Percentiles rank a stretch among this genome's conserved stretches.
These are phyloP conservation scores for Acephala macrosclerotiorum DNA, from an alignment of 2,329 filamentous ascomycete species.

Conservation along the genomic window DNA sequence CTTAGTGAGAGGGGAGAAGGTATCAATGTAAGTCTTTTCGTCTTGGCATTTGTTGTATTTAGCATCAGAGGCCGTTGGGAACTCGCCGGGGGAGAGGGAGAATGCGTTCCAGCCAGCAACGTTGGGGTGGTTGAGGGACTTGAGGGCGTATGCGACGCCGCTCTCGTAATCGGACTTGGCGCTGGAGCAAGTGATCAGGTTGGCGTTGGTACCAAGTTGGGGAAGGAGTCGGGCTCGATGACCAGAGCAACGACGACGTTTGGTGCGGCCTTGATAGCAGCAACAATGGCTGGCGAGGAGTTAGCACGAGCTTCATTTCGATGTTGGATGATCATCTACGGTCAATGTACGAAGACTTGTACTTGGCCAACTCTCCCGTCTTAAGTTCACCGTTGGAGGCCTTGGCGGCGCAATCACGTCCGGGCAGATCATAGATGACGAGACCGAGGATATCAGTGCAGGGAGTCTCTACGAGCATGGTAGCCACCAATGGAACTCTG, in stretches of 20 bases:
- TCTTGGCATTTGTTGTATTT: slow-evolving; percentile 56
- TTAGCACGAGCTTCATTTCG: slow-evolving; percentile 49
- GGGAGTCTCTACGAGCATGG: slow-evolving; percentile 53
- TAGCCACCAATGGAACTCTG: slow-evolving; percentile 55
- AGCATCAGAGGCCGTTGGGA: slow-evolving; percentile 51
- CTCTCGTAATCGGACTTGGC: slow-evolving; percentile 58
- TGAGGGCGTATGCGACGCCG: slow-evolving; percentile 59
- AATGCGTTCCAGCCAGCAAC: slow-evolving; percentile 64
- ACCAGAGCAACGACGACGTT: slow-evolving; percentile 39
- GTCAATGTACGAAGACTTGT: slow-evolving; percentile 61
- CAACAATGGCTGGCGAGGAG: slow-evolving; percentile 49
- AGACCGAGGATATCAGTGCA: slow-evolving; percentile 54
- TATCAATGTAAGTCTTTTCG: slow-evolving; percentile 49
- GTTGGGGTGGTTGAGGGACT: slow-evolving; percentile 60
- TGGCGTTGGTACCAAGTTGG: slow-evolving; percentile 65
- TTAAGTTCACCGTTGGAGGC: slow-evolving; percentile 65
- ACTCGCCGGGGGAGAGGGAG: slow-evolving; percentile 37
- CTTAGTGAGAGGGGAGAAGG: slow-evolving; percentile 47
- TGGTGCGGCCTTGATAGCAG: slow-evolving; percentile 34
- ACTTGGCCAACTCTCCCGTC: slow-evolving; percentile 58
- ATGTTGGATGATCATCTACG: slow-evolving; percentile 50
- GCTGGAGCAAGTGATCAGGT: slow-evolving; percentile 56
- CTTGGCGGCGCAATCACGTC: slow-evolving; percentile 63
- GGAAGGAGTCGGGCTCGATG: slow-evolving; percentile 63
- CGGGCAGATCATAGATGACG: slow-evolving; percentile 65